Conservation (phyloP, 768 basidiomycete species). For the Pleurotus pulmonarius region DNA sequence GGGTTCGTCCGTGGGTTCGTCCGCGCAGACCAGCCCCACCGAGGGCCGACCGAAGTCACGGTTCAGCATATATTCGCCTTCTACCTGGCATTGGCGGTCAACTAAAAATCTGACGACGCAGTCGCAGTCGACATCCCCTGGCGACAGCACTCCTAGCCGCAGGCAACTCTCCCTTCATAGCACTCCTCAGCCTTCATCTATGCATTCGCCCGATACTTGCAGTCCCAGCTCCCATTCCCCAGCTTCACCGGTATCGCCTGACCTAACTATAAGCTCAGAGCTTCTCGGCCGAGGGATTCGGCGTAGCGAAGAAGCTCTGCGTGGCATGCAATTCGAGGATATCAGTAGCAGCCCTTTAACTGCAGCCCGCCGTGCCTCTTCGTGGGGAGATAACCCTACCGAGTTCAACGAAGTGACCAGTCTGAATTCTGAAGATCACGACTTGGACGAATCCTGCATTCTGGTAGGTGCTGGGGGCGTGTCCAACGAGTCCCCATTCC, state of each 20-base stretch:
- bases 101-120: constrained; percentile 5
- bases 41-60: constrained; percentile 17
- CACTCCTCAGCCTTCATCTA: constrained; percentile 1
- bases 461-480: constrained; percentile 14
- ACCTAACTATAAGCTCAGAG: constrained; percentile 6
- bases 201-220: background rate
- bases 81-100: constrained; percentile 29
- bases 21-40: constrained; percentile 15
- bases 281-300: constrained; percentile 15
- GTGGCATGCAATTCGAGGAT: constrained; percentile 21
- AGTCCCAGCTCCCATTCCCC: constrained; percentile 4
- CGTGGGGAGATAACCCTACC: constrained; percentile 53
- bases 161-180: background rate
- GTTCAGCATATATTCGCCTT: constrained; percentile 25
- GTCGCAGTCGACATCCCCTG: background rate
- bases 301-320: constrained; percentile 45
- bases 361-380: constrained; percentile 57
- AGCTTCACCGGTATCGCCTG: background rate
- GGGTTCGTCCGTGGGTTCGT: constrained; percentile 10
- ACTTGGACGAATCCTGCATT: constrained; percentile 42
- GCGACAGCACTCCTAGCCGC: background rate
- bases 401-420: constrained; percentile 29
- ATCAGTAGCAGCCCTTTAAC: constrained; percentile 23
- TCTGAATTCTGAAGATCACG: constrained; percentile 30
- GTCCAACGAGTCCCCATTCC: constrained; percentile 7